Conservation (phyloP, 768 basidiomycete genomes). For the Chiua virens region DNA sequence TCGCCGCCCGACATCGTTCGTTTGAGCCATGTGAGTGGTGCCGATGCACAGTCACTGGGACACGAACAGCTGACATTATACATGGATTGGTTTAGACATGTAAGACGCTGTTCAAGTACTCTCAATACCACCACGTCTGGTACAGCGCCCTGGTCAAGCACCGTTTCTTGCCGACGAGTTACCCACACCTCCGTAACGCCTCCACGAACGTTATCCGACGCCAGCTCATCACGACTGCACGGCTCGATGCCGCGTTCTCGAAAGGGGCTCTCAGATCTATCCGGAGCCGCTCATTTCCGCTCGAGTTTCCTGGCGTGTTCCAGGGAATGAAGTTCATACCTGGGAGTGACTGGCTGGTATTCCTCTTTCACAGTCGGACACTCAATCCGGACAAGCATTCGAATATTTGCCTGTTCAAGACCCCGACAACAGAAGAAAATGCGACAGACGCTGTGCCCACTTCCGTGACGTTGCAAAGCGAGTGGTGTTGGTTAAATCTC, state of each 20-base stretch:
- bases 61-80: not conserved
- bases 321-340: slow-evolving; percentile 32
- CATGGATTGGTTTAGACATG: slow-evolving; percentile 19
- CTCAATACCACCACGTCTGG: slow-evolving; percentile 28
- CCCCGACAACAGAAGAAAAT: slow-evolving; percentile 6
- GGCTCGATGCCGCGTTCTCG: slow-evolving; percentile 23
- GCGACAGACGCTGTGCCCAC: not conserved
- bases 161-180: slow-evolving; percentile 23
- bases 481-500: slow-evolving; percentile 28
- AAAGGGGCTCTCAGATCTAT: slow-evolving; percentile 11
- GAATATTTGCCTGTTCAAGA: slow-evolving; percentile 29
- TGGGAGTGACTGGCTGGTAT: slow-evolving; percentile 29
- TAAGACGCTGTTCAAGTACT: slow-evolving; percentile 23
- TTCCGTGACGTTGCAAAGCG: slow-evolving; percentile 30
- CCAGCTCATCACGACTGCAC: slow-evolving; percentile 23
- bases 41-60: no score
- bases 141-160: slow-evolving; percentile 20
- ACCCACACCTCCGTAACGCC: slow-evolving; percentile 25
- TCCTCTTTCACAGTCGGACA: slow-evolving; percentile 32
- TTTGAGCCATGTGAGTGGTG: slow-evolving; percentile 26
- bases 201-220: slow-evolving; percentile 20
- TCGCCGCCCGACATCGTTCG: slow-evolving; percentile 25
- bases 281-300: slow-evolving; percentile 26
- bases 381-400: slow-evolving; percentile 31
- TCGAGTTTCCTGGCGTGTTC: slow-evolving; percentile 31